These are phyloP conservation scores for Wickerhamomyces sp. DNA, from an alignment of 1,139 yeast genomes.

Conservation along the genomic window DNA sequence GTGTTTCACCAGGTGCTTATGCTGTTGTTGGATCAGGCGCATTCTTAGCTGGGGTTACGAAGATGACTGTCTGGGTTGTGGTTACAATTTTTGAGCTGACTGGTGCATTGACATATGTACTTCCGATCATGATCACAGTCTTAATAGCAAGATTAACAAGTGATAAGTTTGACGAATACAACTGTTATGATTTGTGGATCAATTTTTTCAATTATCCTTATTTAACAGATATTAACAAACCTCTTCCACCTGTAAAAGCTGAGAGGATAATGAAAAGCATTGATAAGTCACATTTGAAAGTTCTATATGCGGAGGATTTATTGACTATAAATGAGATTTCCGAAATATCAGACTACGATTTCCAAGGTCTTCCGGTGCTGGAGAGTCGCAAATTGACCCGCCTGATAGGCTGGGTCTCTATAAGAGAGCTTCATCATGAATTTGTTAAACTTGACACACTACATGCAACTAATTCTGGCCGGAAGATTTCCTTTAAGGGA, in stretches of 20 bases:
- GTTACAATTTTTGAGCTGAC: conserved; percentile 86
- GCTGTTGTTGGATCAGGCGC: conserved; percentile 92
- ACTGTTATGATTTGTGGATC: conserved; percentile 42
- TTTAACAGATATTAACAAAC: conserved; percentile 16
- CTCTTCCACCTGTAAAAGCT: conserved; percentile 18
- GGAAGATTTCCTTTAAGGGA: conserved; percentile 15
- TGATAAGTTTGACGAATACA: conserved; percentile 32
- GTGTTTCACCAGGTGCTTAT: conserved; percentile 81
- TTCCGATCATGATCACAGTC: conserved; percentile 72
- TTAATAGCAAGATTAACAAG: conserved; percentile 44
- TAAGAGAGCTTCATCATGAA: conserved; percentile 31
- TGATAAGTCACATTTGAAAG: conserved; percentile 9
- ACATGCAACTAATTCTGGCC: conserved; percentile 11
- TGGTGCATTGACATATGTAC: conserved; percentile 74
- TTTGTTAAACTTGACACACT: conserved; percentile 10
- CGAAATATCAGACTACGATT: conserved; percentile 7
- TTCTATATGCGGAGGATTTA: conserved; percentile 16
- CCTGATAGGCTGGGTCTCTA: conserved; percentile 38
- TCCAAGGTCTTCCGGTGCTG: conserved; percentile 40
- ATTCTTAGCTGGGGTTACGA: conserved; percentile 80
- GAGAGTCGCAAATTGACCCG: conserved; percentile 23
- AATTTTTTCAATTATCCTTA: conserved; percentile 30
- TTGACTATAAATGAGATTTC: conserved; percentile 13
- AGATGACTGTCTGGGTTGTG: conserved; percentile 79
- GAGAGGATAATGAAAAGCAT: conserved; percentile 13